Percentiles rank a stretch among this genome's conserved stretches.
These are phyloP conservation scores for Neurospora tetrasperma DNA, from an alignment of 495 filamentous ascomycete species.

Conservation along the genomic window DNA sequence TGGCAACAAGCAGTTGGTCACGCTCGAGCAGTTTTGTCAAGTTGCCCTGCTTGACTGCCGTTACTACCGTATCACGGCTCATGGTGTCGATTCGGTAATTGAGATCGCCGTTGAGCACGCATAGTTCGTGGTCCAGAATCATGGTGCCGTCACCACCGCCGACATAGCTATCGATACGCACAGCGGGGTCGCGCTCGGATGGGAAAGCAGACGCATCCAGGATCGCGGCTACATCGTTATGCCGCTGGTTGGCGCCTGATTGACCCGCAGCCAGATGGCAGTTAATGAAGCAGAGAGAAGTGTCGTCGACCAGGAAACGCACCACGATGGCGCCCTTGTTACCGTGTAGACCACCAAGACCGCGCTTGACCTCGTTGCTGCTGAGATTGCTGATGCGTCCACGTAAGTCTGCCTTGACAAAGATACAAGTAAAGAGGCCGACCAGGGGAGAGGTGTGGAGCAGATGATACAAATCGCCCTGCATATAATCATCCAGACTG, in stretches of 20 bases:
- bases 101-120: constrained; percentile 88
- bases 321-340: constrained; percentile 95
- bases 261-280: constrained; percentile 96
- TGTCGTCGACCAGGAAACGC: constrained; percentile 84
- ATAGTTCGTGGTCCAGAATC: constrained; percentile 95
- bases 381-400: constrained; percentile 64
- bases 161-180: constrained; percentile 65
- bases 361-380: constrained; percentile 80
- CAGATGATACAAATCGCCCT: constrained; percentile 65
- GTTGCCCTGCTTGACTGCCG: constrained; percentile 67
- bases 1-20: constrained; percentile 81
- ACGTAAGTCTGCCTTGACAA: constrained; percentile 72
- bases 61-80: constrained; percentile 80
- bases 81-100: constrained; percentile 99
- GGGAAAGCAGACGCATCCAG: constrained; percentile 70
- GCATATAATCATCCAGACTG: constrained; percentile 69
- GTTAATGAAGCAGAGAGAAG: constrained; percentile 90
- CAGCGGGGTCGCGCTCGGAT: constrained; percentile 45
- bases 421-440: constrained; percentile 90
- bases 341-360: constrained; percentile 85
- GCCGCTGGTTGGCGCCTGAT: constrained; percentile 75
- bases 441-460: constrained; percentile 84
- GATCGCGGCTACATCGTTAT: constrained; percentile 87
- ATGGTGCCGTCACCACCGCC: constrained; percentile 90
- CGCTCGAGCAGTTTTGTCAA: constrained; percentile 85